Conservation (phyloP, 495 filamentous ascomycete genomes). For the Tuber calosporum region DNA sequence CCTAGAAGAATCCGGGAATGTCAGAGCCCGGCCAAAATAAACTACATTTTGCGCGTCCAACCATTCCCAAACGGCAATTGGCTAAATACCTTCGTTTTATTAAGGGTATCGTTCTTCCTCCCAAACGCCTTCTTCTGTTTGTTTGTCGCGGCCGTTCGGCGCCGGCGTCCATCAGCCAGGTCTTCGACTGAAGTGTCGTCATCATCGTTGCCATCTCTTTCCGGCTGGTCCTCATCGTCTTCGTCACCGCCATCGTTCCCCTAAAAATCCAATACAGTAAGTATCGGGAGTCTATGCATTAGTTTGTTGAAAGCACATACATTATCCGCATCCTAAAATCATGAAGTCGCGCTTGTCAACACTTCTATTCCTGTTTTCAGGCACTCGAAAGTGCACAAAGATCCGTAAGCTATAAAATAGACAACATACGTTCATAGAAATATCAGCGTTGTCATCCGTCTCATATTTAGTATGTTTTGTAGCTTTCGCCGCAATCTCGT, state of each 20-base stretch:
- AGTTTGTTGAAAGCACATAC: conserved; percentile 23
- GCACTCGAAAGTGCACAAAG: background rate
- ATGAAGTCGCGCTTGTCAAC: conserved; percentile 31
- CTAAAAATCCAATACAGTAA: conserved; percentile 20
- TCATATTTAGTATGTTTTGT: conserved; percentile 29
- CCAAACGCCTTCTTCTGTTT: conserved; percentile 84
- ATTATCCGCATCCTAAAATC: conserved; percentile 40
- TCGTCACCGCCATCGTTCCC: conserved; percentile 21
- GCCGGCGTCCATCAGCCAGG: conserved; percentile 68
- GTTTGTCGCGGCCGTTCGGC: conserved; percentile 74
- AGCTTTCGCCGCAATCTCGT: conserved; percentile 28
- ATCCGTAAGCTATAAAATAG: conserved; percentile 14
- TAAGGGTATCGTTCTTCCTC: conserved; percentile 84
- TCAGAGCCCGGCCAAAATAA: conserved; percentile 27
- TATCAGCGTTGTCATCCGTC: conserved; percentile 35
- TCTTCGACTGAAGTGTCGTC: conserved; percentile 33
- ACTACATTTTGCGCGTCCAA: conserved; percentile 20
- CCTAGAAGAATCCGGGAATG: conserved; percentile 49
- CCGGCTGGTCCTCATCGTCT: conserved; percentile 21
- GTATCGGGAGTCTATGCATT: conserved; percentile 5
- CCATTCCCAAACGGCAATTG: conserved; percentile 8
- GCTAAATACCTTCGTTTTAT: conserved; percentile 72
- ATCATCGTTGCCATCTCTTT: conserved; percentile 33
- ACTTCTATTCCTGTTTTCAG: conserved; percentile 11
- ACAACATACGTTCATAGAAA: conserved; percentile 40